These are phyloP conservation scores for Podila clonocystis DNA, from an alignment of 192 early-diverging fungal genomes.

Conservation along the genomic window DNA sequence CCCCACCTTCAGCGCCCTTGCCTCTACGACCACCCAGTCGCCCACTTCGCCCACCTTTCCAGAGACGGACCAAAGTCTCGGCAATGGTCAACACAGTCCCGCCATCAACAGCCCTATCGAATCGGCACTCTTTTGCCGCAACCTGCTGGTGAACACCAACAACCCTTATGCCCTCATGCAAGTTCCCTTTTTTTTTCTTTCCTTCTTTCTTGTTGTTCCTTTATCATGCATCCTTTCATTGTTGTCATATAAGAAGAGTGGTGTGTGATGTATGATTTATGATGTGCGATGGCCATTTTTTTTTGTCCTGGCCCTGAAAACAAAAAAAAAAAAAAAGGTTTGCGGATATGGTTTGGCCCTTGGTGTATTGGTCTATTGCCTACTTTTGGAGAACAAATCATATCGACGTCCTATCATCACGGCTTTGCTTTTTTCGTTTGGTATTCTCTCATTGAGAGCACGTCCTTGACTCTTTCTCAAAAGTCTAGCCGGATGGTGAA, in stretches of 20 bases:
- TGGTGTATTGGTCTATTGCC: slow-evolving; percentile 3
- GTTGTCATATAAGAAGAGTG: neutral
- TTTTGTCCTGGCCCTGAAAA: neutral
- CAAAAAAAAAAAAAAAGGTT: neutral
- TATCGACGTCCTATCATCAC: slow-evolving; percentile 1
- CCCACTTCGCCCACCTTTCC: slow-evolving; percentile 26
- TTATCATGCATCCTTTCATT: neutral
- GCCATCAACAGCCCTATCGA: slow-evolving; percentile 64
- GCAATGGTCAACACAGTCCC: slow-evolving; percentile 40
- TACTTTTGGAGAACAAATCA: slow-evolving; percentile 42
- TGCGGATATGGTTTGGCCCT: neutral
- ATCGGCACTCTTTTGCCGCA: slow-evolving; percentile 64
- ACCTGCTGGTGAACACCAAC: slow-evolving; percentile 67
- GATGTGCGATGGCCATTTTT: neutral
- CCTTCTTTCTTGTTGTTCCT: neutral
- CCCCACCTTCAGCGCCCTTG: slow-evolving; percentile 77
- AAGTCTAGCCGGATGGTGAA: no score
- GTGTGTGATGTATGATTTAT: neutral
- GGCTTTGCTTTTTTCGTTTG: no score
- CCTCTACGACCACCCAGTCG: slow-evolving; percentile 49
- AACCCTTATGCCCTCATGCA: slow-evolving; percentile 75
- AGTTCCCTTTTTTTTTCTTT: slow-evolving; percentile 11
- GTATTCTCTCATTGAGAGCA: no score
- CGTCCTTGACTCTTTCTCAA: no score
- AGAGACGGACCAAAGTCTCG: slow-evolving; percentile 15